phyloP scores from a whole-genome alignment of 352 stramenopile species.

The Phytopythium sindhum region DNA sequence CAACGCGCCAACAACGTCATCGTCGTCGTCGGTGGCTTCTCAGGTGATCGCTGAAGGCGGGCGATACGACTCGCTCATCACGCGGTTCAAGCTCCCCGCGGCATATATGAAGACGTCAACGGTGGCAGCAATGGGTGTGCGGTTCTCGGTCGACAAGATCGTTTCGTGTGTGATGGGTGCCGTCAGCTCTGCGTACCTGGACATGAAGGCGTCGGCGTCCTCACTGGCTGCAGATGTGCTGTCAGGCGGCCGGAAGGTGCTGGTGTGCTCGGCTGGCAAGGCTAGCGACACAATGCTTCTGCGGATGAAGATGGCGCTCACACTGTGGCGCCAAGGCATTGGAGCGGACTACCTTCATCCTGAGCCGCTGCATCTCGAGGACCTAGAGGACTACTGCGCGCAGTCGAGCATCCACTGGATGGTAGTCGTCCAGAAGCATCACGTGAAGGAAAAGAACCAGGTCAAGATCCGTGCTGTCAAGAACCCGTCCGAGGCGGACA shows the following conservation, averaged over 20 bases:
- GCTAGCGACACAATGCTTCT: constrained; percentile 67
- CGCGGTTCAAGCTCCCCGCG: constrained; percentile 78
- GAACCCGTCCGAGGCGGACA: constrained; percentile 62
- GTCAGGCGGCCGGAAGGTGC: constrained; percentile 42
- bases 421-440: constrained; percentile 83
- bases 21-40: constrained; percentile 27
- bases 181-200: constrained; percentile 23
- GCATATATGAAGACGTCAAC: constrained; percentile 68
- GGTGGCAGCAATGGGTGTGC: constrained; percentile 78
- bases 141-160: constrained; percentile 86
- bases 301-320: constrained; percentile 75
- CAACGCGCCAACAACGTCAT: constrained; percentile 8
- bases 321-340: constrained; percentile 73
- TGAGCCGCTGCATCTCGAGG: constrained; percentile 71
- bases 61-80: constrained; percentile 79
- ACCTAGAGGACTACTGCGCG: constrained; percentile 80
- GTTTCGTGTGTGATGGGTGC: constrained; percentile 61
- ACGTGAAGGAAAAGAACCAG: constrained; percentile 82
- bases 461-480: constrained; percentile 78
- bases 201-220: constrained; percentile 25
- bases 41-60: constrained; percentile 82
- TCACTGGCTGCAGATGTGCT: constrained; percentile 26
- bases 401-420: constrained; percentile 79
- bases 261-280: constrained; percentile 78
- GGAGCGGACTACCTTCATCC: constrained; percentile 81